Conservation (phyloP, 306 rosid species). For the Dalbergia oliveri region DNA sequence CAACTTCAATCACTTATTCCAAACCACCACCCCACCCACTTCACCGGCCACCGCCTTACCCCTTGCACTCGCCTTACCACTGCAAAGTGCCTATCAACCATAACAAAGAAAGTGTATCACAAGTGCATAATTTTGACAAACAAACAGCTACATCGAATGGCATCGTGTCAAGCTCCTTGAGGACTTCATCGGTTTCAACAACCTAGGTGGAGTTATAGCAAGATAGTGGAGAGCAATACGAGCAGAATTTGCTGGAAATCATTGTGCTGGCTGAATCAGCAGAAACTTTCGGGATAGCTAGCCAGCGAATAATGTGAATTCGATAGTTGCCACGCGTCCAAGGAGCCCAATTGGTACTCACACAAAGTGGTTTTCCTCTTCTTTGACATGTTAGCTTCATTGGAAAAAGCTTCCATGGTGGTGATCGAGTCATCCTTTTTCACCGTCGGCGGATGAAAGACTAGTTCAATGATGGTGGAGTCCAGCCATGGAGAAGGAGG, state of each 20-base stretch:
- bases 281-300: constrained; percentile 34
- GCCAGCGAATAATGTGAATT: constrained; percentile 13
- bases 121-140: constrained; percentile 35
- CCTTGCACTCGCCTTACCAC: no score
- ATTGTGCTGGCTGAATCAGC: constrained; percentile 24
- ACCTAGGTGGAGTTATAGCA: constrained; percentile 56
- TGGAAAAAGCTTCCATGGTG: constrained; percentile 50
- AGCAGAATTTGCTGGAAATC: constrained; percentile 27
- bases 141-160: constrained; percentile 71
- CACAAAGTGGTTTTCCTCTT: constrained; percentile 51
- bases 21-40: no score
- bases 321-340: constrained; percentile 16
- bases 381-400: constrained; percentile 54
- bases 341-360: neutral
- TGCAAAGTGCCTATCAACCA: neutral
- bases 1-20: no score
- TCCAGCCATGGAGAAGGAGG: no score
- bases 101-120: neutral
- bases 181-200: constrained; percentile 45
- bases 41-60: no score
- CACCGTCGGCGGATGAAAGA: no score
- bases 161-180: constrained; percentile 28
- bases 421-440: no score
- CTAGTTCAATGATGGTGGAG: no score
- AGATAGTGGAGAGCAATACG: constrained; percentile 52